Evolutionary conservation across 140 eudicot species (phyloP).

Genomic region (Ambrosia hybrid): DNA sequence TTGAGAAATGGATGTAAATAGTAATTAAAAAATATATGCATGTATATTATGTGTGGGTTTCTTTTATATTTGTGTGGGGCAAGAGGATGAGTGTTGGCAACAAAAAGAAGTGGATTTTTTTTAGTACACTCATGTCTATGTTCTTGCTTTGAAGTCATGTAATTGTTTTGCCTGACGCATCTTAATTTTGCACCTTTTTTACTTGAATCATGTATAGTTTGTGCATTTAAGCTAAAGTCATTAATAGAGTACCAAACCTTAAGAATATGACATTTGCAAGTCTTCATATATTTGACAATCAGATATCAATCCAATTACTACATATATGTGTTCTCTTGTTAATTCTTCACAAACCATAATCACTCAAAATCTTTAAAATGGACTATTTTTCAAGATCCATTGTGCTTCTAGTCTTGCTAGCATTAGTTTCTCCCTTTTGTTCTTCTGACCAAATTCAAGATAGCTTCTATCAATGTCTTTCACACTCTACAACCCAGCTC

Average conservation of each 20-base stretch:
- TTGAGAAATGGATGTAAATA: too few relatives aligned
- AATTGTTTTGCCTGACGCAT: neutral
- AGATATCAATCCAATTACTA: neutral
- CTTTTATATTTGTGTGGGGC: neutral
- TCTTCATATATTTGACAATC: too few relatives aligned
- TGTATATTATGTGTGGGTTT: neutral
- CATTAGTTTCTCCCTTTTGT: constrained; percentile 20
- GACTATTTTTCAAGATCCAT: constrained; percentile 17
- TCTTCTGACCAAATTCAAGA: constrained; percentile 25
- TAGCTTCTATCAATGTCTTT: constrained; percentile 27
- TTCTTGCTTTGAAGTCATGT: neutral
- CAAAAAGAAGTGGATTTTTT: neutral
- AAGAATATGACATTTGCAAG: constrained; percentile 18
- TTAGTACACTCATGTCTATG: constrained; percentile 10
- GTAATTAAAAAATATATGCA: too few relatives aligned
- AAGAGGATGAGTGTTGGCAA: constrained; percentile 15
- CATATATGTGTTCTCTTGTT: constrained; percentile 14
- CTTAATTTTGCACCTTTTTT: neutral
- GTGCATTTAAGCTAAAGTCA: constrained; percentile 16
- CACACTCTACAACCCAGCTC: constrained; percentile 24
- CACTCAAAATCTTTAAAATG: constrained; percentile 10
- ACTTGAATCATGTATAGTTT: neutral
- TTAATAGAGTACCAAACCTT: too few relatives aligned
- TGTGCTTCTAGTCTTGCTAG: constrained; percentile 22
- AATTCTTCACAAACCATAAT: constrained; percentile 21